These are phyloP conservation scores for Dendrothele bispora DNA, from an alignment of 768 basidiomycete genomes.

Conservation along the genomic window DNA sequence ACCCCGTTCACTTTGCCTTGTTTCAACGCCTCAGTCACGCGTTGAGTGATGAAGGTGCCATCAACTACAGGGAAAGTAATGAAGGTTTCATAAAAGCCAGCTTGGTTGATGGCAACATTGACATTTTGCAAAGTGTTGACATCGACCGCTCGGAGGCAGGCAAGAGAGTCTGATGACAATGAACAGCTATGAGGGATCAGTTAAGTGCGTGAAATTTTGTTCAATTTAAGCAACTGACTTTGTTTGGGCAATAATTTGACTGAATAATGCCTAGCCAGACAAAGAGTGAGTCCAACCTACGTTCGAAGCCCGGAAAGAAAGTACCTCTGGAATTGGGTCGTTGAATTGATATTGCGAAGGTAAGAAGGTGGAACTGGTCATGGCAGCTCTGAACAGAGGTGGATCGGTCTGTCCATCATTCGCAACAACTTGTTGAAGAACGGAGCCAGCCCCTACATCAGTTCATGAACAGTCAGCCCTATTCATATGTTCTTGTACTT, in stretches of 20 bases:
- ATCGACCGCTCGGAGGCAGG: conserved; percentile 26
- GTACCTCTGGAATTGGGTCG: conserved; percentile 26
- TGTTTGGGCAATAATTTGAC: no score
- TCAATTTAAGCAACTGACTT: no score
- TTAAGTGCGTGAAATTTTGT: no score
- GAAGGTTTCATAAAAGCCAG: conserved; percentile 23
- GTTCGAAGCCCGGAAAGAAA: no score
- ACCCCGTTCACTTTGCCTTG: conserved; percentile 32
- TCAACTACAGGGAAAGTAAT: conserved; percentile 31
- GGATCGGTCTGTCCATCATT: conserved; percentile 31
- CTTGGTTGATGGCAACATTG: conserved; percentile 15
- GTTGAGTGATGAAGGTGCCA: conserved; percentile 30
- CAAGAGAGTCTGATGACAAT: conserved; percentile 10
- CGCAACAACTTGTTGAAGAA: conserved; percentile 32
- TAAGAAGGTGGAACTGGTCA: conserved; percentile 33
- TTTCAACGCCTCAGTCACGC: conserved; percentile 24
- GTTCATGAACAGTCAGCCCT: background rate
- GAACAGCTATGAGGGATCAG: no score
- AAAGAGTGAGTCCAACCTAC: no score
- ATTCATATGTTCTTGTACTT: background rate
- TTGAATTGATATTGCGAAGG: conserved; percentile 34
- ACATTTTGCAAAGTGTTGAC: conserved; percentile 15
- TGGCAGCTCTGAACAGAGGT: conserved; percentile 28
- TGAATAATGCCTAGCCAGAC: no score
- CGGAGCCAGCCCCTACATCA: conserved; percentile 28